phyloP scores from a whole-genome alignment of 257 asterid species.

The Primulina huaijiensis region DNA sequence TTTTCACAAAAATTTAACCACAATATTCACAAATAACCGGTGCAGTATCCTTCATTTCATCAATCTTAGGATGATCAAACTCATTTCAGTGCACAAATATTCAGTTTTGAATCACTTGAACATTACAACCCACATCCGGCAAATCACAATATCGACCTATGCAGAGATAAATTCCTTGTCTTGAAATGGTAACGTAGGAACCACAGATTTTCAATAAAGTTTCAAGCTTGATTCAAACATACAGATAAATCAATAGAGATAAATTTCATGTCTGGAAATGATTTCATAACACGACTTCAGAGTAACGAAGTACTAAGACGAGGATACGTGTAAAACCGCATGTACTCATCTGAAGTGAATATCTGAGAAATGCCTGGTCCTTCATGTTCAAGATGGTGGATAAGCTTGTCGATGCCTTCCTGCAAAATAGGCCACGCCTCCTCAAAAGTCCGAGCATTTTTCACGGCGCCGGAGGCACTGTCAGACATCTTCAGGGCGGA shows the following conservation, averaged over 20 bases:
- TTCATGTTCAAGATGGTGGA: constrained; percentile 25
- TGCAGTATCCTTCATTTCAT: no score
- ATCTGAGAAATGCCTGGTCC: constrained; percentile 8
- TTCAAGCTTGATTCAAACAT: not conserved
- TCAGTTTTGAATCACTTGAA: no score
- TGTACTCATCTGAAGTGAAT: constrained; percentile 31
- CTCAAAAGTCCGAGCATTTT: constrained; percentile 21
- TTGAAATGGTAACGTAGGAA: not conserved
- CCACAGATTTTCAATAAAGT: no score
- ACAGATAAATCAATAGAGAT: no score
- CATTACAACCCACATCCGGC: no score
- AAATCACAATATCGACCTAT: no score
- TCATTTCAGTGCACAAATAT: no score
- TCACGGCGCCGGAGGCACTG: not conserved
- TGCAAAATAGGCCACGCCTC: constrained; percentile 45
- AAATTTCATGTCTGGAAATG: no score
- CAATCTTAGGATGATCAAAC: no score
- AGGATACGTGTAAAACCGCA: constrained; percentile 39
- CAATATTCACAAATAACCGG: not conserved
- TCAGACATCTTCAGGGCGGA: constrained; percentile 22
- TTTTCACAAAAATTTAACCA: not conserved
- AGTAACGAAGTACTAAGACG: not conserved
- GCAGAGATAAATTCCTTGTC: not conserved
- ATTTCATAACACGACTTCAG: not conserved
- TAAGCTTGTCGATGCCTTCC: constrained; percentile 32